These are phyloP conservation scores for Lizonia empirigonia DNA, from an alignment of 2,329 filamentous ascomycete species.

Conservation along the genomic window DNA sequence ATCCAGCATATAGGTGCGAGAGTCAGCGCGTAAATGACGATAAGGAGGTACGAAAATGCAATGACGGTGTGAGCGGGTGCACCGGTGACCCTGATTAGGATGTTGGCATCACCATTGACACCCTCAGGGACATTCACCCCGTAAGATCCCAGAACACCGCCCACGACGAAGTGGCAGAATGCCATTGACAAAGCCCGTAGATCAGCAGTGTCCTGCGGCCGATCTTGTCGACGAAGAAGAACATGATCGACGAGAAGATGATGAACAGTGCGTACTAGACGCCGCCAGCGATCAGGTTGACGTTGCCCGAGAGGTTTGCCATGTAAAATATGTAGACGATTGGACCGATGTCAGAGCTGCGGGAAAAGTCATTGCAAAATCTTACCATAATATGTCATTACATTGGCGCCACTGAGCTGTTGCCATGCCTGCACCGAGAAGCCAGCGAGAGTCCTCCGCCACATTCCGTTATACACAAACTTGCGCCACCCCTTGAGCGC, in stretches of 20 bases:
- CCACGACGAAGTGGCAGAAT: constrained; percentile 56
- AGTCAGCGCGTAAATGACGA: constrained; percentile 68
- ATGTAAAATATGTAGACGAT: constrained; percentile 66
- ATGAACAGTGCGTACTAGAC: constrained; percentile 53
- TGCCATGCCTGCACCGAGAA: constrained; percentile 65
- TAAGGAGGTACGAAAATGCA: constrained; percentile 68
- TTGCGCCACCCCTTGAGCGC: constrained; percentile 50
- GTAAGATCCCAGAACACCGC: constrained; percentile 46
- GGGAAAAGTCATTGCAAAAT: too few relatives aligned
- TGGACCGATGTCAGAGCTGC: too few relatives aligned
- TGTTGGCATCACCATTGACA: constrained; percentile 57
- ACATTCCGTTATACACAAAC: constrained; percentile 62
- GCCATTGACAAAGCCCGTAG: constrained; percentile 53
- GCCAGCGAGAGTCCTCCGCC: constrained; percentile 62
- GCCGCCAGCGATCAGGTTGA: constrained; percentile 51
- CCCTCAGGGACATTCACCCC: constrained; percentile 52
- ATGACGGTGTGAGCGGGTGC: constrained; percentile 66
- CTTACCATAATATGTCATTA: constrained; percentile 35
- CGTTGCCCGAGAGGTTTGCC: constrained; percentile 61
- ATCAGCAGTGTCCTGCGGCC: constrained; percentile 51
- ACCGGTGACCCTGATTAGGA: constrained; percentile 60
- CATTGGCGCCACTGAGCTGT: constrained; percentile 51
- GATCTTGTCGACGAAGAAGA: constrained; percentile 52
- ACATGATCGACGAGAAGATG: constrained; percentile 49
- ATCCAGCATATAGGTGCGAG: constrained; percentile 69